Conservation (phyloP, 805 yeast species). For the Lachancea sp. region DNA sequence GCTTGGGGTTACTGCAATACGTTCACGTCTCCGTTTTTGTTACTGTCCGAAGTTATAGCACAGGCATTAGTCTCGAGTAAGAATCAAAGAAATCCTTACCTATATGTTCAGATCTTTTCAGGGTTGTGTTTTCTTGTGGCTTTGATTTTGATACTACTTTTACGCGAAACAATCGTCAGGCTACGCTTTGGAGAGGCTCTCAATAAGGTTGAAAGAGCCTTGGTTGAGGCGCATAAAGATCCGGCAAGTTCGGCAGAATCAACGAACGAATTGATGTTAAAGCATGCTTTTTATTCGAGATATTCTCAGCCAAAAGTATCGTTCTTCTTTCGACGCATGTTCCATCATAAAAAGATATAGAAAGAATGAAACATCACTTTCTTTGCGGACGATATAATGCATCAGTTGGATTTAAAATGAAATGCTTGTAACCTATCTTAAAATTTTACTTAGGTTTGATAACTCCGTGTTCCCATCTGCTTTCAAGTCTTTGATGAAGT, state of each 20-base stretch:
- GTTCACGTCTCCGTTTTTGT: slow-evolving; percentile 29
- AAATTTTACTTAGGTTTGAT: slow-evolving; percentile 39
- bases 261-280: background rate
- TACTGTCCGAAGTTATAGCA: slow-evolving; percentile 51
- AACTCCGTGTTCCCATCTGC: slow-evolving; percentile 45
- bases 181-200: slow-evolving; percentile 30
- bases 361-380: too few species aligned
- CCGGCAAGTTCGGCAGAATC: too few species aligned
- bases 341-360: slow-evolving; percentile 23
- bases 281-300: background rate
- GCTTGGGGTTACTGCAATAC: slow-evolving; percentile 35
- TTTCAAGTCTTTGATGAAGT: slow-evolving; percentile 47
- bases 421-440: slow-evolving; percentile 14
- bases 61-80: slow-evolving; percentile 38
- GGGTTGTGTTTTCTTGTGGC: slow-evolving; percentile 45
- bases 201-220: background rate
- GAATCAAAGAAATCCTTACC: slow-evolving; percentile 38
- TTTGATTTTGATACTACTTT: slow-evolving; percentile 37
- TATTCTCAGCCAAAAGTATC: slow-evolving; percentile 11
- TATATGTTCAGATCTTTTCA: slow-evolving; percentile 54
- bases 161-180: slow-evolving; percentile 48
- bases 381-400: too few species aligned
- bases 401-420: too few species aligned
- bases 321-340: slow-evolving; percentile 22
- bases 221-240: background rate